Evolutionary conservation across 2,329 filamentous ascomycete genomes (phyloP), one percentile per base, ranked within the genome.

Genomic region (Ceratocystis alfenasii): DNA sequence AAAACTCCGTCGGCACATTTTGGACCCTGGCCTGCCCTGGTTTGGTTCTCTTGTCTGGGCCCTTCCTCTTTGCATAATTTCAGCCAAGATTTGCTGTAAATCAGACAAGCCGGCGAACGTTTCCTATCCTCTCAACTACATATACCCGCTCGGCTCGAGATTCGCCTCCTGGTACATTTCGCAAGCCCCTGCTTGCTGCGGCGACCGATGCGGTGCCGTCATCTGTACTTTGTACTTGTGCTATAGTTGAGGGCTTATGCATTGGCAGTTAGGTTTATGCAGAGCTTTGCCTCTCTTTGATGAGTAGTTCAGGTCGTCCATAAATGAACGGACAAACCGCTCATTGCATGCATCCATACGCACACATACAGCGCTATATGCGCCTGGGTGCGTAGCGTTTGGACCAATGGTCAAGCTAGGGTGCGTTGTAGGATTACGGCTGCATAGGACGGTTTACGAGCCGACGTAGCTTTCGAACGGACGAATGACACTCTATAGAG

Each of bases 1-100:
- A 59, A 59, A 36, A 59, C 55, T 59, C 55, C 55, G 28, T 30
- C 55, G 55, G 55, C 15, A 59, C 17, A 59, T 30, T n/a, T 2
- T 30, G 55, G 15, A 17, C 55, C 55, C 55, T 33, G 15, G 28
- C 30, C 55, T 33, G 15, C 25, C 55, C 55, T 36, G 33, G 25
- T 15, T 36, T n/a, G 55, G 48, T 20, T 59, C 7, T 17, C 20
- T 36, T 59, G 10, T 55, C 50, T 55, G 15, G 17, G n/a, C 46
- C 22, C 20, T 15, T 25, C 55, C 25, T 36, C 55, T 12, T 15
- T 36, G 55, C 55, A 36, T 59, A 30, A 36, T 12, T 5, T 59
- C 33, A 20, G 22, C 48, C 25, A 53, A 53, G 48, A 25, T 25
- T 28, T n/a, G 48, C 25, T 53, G 7, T 22, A 53, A 53, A 15